Percentiles rank a stretch among this genome's conserved stretches.
Evolutionary conservation across 345 rosid genomes (phyloP).

Genomic region (Populus simonii): DNA sequence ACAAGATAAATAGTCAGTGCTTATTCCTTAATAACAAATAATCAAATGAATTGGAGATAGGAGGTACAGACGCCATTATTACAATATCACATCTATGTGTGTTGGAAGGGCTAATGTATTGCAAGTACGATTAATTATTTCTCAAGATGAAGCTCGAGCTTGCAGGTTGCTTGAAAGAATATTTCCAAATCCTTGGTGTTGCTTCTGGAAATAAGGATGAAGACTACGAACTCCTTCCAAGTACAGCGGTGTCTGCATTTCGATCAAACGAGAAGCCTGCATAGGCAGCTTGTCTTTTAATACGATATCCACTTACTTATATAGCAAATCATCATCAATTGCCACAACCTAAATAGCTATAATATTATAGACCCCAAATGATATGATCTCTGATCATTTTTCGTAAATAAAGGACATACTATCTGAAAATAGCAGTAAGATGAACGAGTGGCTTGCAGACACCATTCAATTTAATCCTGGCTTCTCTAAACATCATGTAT

Average conservation of each 20-base stretch:
- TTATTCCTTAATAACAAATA: background rate
- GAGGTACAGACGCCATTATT: background rate
- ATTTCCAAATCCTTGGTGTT: constrained; percentile 17
- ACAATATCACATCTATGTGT: background rate
- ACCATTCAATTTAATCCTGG: background rate
- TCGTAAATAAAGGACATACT: too few species aligned
- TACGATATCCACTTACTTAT: background rate
- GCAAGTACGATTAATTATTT: background rate
- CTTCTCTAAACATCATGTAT: background rate
- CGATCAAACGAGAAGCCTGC: constrained; percentile 82
- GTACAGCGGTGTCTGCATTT: constrained; percentile 84
- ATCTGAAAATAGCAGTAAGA: background rate
- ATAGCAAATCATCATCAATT: background rate
- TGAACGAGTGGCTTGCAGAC: background rate
- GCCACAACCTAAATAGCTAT: background rate
- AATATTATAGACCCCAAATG: background rate
- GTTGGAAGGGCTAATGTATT: background rate
- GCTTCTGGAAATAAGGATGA: constrained; percentile 65
- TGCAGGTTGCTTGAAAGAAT: background rate
- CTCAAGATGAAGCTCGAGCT: constrained; percentile 5
- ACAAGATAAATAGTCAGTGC: background rate
- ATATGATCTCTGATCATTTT: too few species aligned
- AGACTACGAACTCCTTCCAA: constrained; percentile 62
- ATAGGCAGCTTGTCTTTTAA: constrained; percentile 19
- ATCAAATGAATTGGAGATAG: background rate